Base-by-base conservation (phyloP, 768 basidiomycete genomes). In the Suillus bovinus region DNA sequence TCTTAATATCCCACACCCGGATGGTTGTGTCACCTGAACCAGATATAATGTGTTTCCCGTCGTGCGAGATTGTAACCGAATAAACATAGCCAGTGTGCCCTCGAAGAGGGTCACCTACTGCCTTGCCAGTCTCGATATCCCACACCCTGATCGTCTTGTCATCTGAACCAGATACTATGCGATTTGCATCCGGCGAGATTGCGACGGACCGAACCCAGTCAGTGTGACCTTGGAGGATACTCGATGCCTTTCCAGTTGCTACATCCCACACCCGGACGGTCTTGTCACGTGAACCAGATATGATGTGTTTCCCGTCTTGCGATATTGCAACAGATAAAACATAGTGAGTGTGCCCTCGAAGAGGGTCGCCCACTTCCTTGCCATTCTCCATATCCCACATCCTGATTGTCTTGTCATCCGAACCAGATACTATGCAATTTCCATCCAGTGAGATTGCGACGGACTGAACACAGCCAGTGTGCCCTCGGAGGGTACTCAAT, bases 261-360 rank as follows among this genome's bases (percentile, higher is more conserved):
- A 11, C 11, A 62, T 59, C 20, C 61, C 61, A 62, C 31, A 62
- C 22, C 17, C 56, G 7, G 4, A 59, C n/a, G 0, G 20, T 62
- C 17, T 8, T 42, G 24, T 62, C 57, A 1, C 0, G 0, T 22
- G 61, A 59, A 20, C 61, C 46, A 36, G 61, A 58, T 5, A 34
- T 56, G 5, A 61, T 55, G 20, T 4, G 22, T 11, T 16, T 24
- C 3, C 55, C 56, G 20, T 61, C 61, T 5, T 42, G 42, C 1
- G 61, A 61, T 33, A 61, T 58, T 33, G 38, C 24, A 8, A 61
- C 54, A 22, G 60, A 61, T 2, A 1, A 13, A 39, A 60, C 33
- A 4, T 4, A 11, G 3, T 8, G 13, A 5, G 27, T 27, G 20
- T 61, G 60, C 2, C 60, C 60, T 27, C 16, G 44, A 9, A 61